phyloP scores from a whole-genome alignment of 306 rosid species.

The Mucuna pruriens region DNA sequence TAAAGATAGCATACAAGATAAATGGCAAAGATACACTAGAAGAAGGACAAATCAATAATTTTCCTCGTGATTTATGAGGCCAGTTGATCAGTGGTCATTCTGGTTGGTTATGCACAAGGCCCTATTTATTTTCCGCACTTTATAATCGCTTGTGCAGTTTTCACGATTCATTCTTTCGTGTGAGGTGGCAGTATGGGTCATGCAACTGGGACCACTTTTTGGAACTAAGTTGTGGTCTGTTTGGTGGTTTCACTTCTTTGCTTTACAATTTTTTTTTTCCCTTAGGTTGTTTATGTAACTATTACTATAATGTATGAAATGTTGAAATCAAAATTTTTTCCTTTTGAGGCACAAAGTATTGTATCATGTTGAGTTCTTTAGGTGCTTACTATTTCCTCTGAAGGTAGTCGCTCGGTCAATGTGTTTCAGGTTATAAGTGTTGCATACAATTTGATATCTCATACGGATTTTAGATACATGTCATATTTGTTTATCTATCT shows the following conservation, averaged over 20 bases:
- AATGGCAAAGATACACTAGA: conserved; percentile 73
- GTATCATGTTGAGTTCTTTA: conserved; percentile 40
- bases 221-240: conserved; percentile 36
- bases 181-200: conserved; percentile 39
- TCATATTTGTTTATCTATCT: background rate
- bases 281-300: conserved; percentile 55
- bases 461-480: conserved; percentile 11
- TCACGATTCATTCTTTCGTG: conserved; percentile 33
- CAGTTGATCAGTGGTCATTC: conserved; percentile 37
- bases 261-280: background rate
- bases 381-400: conserved; percentile 36
- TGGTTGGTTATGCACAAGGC: conserved; percentile 39
- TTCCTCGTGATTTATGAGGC: conserved; percentile 74
- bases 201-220: conserved; percentile 45
- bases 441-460: conserved; percentile 22
- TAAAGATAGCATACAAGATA: conserved; percentile 74
- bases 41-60: conserved; percentile 81
- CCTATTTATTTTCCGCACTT: conserved; percentile 5
- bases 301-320: conserved; percentile 48
- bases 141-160: conserved; percentile 31
- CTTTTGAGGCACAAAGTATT: conserved; percentile 44
- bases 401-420: conserved; percentile 33
- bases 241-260: conserved; percentile 43
- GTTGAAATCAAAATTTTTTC: conserved; percentile 62
- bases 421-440: conserved; percentile 38